These are phyloP conservation scores for Alternaria ethzedia DNA, from an alignment of 2,329 filamentous ascomycete species.

Conservation along the genomic window DNA sequence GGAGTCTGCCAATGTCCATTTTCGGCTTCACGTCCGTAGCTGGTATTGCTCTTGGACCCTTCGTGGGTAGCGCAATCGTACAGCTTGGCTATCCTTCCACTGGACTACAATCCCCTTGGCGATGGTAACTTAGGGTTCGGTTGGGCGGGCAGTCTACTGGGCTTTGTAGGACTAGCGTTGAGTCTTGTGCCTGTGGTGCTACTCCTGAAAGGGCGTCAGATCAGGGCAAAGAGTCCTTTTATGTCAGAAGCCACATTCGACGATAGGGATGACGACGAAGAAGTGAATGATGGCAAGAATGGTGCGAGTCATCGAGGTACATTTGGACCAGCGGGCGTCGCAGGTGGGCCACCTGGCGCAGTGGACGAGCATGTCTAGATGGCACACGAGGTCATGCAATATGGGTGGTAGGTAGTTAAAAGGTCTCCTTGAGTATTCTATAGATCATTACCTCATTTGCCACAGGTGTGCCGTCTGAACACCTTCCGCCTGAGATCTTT, in stretches of 20 bases:
- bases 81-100: slow-evolving; percentile 39
- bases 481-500: background rate
- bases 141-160: slow-evolving; percentile 54
- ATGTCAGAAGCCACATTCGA: slow-evolving; percentile 40
- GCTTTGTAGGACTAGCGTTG: slow-evolving; percentile 51
- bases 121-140: slow-evolving; percentile 53
- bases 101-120: slow-evolving; percentile 39
- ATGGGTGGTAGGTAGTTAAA: too few relatives aligned
- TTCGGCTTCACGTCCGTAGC: slow-evolving; percentile 54
- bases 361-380: background rate
- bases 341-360: slow-evolving; percentile 13
- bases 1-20: slow-evolving; percentile 54
- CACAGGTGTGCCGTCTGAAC: too few relatives aligned
- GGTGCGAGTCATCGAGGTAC: background rate
- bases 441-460: too few relatives aligned
- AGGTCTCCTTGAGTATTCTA: too few relatives aligned
- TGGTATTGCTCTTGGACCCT: slow-evolving; percentile 53
- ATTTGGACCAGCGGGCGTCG: slow-evolving; percentile 15
- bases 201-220: slow-evolving; percentile 50
- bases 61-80: slow-evolving; percentile 51
- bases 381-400: background rate
- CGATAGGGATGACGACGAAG: slow-evolving; percentile 17
- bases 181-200: slow-evolving; percentile 51
- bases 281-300: background rate
- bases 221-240: slow-evolving; percentile 46